Conservation (phyloP, 2,329 filamentous ascomycete species). For the Xylariaceae sp. region DNA sequence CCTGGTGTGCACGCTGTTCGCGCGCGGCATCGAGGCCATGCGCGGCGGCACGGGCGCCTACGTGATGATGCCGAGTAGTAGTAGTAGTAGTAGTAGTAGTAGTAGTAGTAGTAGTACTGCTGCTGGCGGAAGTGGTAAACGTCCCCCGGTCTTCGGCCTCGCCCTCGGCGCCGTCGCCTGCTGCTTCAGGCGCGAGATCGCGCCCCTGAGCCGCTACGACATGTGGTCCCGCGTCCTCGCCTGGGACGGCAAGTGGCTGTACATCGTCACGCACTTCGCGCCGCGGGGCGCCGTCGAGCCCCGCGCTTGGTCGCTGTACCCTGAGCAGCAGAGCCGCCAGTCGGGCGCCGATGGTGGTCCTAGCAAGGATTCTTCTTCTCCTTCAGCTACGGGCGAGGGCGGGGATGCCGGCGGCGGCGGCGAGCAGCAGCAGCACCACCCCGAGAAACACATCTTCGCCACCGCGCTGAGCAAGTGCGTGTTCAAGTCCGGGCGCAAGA, state of each 20-base stretch:
- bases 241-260: conserved; percentile 62
- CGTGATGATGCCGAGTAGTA: too few relatives aligned
- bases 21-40: conserved; percentile 38
- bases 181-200: conserved; percentile 57
- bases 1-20: conserved; percentile 56
- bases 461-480: conserved; percentile 61
- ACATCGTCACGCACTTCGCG: conserved; percentile 57
- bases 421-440: conserved; percentile 14
- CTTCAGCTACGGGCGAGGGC: not conserved
- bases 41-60: conserved; percentile 37
- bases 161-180: conserved; percentile 59
- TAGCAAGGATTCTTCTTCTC: too few relatives aligned
- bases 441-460: conserved; percentile 46
- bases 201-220: conserved; percentile 55
- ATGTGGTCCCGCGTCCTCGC: conserved; percentile 54
- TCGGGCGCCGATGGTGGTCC: conserved; percentile 3
- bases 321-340: conserved; percentile 29
- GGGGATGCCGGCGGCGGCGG: not conserved
- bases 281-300: conserved; percentile 41
- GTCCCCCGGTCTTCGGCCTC: conserved; percentile 37
- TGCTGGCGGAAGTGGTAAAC: too few relatives aligned
- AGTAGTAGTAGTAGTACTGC: too few relatives aligned
- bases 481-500: conserved; percentile 63
- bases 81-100: too few relatives aligned
- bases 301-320: conserved; percentile 36